A percentile compares a stretch with the other conserved stretches of the same genome.
Conservation (phyloP, 176 grass and related monocot species). For the Elymus sibiricus region DNA sequence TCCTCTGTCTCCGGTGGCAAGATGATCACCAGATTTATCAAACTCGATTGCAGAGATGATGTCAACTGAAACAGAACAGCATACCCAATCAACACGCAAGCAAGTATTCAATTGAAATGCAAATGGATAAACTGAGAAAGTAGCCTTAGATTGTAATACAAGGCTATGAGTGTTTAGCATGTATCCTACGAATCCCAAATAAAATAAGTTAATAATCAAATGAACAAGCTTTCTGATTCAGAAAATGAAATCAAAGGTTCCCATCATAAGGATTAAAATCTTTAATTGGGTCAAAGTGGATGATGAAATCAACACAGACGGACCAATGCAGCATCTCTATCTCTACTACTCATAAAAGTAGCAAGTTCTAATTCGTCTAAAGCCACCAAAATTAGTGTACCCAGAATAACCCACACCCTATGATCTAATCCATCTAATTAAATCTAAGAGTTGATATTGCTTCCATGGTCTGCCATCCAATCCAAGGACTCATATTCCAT, state of each 20-base stretch:
- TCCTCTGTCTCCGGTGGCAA: slow-evolving; percentile 90
- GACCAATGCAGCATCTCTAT: not conserved
- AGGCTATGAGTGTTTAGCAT: slow-evolving; percentile 1
- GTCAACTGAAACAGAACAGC: slow-evolving; percentile 66
- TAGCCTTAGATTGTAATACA: slow-evolving; percentile 15
- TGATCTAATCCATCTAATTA: no score
- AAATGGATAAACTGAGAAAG: not conserved
- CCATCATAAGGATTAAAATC: not conserved
- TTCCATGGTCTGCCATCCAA: no score
- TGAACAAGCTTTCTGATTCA: not conserved
- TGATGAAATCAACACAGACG: not conserved
- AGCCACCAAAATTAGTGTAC: no score
- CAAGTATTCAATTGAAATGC: slow-evolving; percentile 25
- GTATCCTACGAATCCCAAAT: not conserved
- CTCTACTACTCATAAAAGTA: no score
- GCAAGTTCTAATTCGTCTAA: no score
- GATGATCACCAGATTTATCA: slow-evolving; percentile 92
- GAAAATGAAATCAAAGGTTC: not conserved
- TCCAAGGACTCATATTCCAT: no score
- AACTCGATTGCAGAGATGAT: slow-evolving; percentile 96
- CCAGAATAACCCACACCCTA: no score
- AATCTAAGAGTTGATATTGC: no score
- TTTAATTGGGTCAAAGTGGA: not conserved
- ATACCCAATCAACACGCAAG: slow-evolving; percentile 8
- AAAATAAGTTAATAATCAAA: slow-evolving; percentile 3